phyloP scores from a whole-genome alignment of 163 green algal genomes.

The Prototheca wickerhamii region DNA sequence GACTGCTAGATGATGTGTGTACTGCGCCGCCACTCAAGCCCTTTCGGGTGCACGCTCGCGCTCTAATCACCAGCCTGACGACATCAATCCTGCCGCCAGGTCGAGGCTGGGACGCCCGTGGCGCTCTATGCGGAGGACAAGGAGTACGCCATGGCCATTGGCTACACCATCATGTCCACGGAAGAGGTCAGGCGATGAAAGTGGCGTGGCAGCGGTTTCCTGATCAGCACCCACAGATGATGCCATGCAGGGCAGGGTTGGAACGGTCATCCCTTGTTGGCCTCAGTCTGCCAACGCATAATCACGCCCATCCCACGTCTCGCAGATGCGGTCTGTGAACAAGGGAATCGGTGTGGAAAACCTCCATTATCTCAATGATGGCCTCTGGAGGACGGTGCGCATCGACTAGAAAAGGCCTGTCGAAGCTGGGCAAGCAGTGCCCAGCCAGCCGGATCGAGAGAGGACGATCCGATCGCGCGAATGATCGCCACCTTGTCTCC shows the following conservation, averaged over 20 bases:
- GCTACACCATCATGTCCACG: slow-evolving; percentile 87
- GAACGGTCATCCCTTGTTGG: too few relatives aligned
- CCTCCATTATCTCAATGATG: slow-evolving; percentile 84
- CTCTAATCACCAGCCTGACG: too few relatives aligned
- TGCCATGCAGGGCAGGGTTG: too few relatives aligned
- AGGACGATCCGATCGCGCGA: too few relatives aligned
- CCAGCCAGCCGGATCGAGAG: too few relatives aligned
- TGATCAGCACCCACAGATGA: too few relatives aligned
- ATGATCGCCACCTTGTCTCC: too few relatives aligned
- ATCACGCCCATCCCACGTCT: not conserved
- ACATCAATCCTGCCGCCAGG: too few relatives aligned
- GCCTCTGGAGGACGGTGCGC: slow-evolving; percentile 65
- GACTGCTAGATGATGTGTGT: not conserved
- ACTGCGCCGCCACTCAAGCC: too few relatives aligned
- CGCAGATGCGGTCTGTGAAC: slow-evolving; percentile 72
- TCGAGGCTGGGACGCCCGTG: slow-evolving; percentile 57
- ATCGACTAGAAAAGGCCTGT: slow-evolving; percentile 18
- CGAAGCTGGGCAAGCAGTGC: too few relatives aligned
- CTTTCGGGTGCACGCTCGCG: too few relatives aligned
- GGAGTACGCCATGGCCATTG: slow-evolving; percentile 88
- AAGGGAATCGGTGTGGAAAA: slow-evolving; percentile 92
- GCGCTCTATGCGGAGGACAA: slow-evolving; percentile 92
- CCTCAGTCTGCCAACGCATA: not conserved
- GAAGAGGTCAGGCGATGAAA: slow-evolving; percentile 33
- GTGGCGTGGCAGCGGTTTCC: not conserved